phyloP scores from a whole-genome alignment of 2,329 filamentous ascomycete species.

The Erysiphe pulchra region DNA sequence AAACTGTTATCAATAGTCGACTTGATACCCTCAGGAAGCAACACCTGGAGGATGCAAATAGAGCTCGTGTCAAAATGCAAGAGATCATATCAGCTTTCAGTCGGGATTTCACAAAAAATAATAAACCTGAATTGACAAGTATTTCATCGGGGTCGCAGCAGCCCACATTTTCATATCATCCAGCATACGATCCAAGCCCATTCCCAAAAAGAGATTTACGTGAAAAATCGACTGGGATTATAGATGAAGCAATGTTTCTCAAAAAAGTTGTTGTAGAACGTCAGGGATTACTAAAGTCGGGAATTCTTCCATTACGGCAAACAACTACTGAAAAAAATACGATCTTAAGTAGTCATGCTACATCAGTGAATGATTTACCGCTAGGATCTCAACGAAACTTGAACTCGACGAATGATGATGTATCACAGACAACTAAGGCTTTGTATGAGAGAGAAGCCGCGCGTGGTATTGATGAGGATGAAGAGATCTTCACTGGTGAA shows the following conservation, averaged over 20 bases:
- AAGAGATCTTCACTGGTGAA: conserved; percentile 85
- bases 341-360: conserved; percentile 12
- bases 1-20: conserved; percentile 46
- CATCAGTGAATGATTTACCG: conserved; percentile 14
- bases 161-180: conserved; percentile 16
- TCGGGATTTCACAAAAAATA: neutral
- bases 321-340: conserved; percentile 12
- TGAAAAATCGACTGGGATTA: conserved; percentile 31
- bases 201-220: conserved; percentile 35
- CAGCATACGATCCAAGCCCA: conserved; percentile 35
- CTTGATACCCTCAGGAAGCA: conserved; percentile 38
- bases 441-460: conserved; percentile 84
- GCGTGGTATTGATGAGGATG: conserved; percentile 71
- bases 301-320: conserved; percentile 37
- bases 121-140: neutral
- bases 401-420: conserved; percentile 47
- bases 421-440: conserved; percentile 65
- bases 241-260: conserved; percentile 32
- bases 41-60: conserved; percentile 39
- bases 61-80: conserved; percentile 20
- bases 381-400: conserved; percentile 37
- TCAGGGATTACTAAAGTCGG: conserved; percentile 33
- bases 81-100: neutral
- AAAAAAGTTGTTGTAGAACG: conserved; percentile 30
- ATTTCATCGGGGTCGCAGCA: conserved; percentile 5